These are phyloP conservation scores for Ogataea sp. DNA, from an alignment of 805 yeast species.

Conservation along the genomic window DNA sequence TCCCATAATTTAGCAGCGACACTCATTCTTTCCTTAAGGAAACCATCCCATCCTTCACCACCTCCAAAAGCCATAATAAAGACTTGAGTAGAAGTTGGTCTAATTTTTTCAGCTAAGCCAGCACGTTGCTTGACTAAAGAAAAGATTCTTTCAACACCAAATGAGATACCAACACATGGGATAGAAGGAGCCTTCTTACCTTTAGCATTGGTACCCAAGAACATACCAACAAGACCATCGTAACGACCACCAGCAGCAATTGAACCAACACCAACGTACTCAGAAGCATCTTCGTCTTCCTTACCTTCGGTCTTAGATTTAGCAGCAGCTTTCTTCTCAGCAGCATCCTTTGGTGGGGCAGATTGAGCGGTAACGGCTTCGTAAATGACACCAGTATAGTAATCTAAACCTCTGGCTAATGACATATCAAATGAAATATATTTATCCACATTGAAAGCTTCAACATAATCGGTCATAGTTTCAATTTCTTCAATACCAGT, in stretches of 20 bases:
- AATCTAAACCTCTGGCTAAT: slow-evolving; percentile 94
- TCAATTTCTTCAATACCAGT: slow-evolving; percentile 78
- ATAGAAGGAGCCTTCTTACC: slow-evolving; percentile 57
- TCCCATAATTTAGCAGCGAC: slow-evolving; percentile 80
- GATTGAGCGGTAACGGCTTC: slow-evolving; percentile 94
- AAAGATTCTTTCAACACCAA: slow-evolving; percentile 93
- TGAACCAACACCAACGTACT: slow-evolving; percentile 96
- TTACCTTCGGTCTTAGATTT: slow-evolving; percentile 13
- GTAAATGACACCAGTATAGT: slow-evolving; percentile 93
- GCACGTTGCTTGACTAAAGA: slow-evolving; percentile 78
- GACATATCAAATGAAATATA: slow-evolving; percentile 84
- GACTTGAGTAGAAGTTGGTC: slow-evolving; percentile 87
- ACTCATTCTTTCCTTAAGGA: slow-evolving; percentile 83
- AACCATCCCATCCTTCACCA: slow-evolving; percentile 93
- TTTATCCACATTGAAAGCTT: slow-evolving; percentile 68
- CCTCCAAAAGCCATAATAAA: slow-evolving; percentile 98
- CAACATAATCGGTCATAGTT: slow-evolving; percentile 64
- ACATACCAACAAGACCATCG: slow-evolving; percentile 96
- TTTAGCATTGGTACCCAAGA: slow-evolving; percentile 74
- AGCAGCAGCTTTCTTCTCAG: slow-evolving; percentile 52
- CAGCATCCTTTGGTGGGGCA: slow-evolving; percentile 87
- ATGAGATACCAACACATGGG: slow-evolving; percentile 96
- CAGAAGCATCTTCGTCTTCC: slow-evolving; percentile 88
- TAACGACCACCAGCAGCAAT: slow-evolving; percentile 99
- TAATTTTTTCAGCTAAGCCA: slow-evolving; percentile 51